Percentiles rank a stretch among this genome's conserved stretches.
phyloP scores from a whole-genome alignment of 164 flowering plant genomes.

The Saururus chinensis region DNA sequence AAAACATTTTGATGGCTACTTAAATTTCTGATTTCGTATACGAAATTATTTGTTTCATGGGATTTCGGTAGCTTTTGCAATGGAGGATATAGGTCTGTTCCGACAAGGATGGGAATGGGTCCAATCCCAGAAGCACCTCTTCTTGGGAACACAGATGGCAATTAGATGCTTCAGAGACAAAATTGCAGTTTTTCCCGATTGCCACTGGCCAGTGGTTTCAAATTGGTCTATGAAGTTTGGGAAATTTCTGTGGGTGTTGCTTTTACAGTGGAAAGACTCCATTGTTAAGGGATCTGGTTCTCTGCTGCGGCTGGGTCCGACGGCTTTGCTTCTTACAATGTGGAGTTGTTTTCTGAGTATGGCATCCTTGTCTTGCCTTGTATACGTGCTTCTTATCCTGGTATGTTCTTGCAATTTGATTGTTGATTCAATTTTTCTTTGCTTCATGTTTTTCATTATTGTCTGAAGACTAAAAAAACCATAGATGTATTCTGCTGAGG shows the following conservation, averaged over 20 bases:
- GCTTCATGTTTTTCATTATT: no score
- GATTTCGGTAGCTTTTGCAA: no score
- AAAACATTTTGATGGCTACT: no score
- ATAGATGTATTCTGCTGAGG: no score
- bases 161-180: slow-evolving; percentile 38
- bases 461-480: no score
- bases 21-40: no score
- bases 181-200: slow-evolving; percentile 35
- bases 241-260: slow-evolving; percentile 23
- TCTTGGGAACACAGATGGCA: slow-evolving; percentile 21
- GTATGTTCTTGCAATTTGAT: slow-evolving; percentile 23
- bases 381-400: slow-evolving; percentile 69
- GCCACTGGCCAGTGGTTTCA: slow-evolving; percentile 80
- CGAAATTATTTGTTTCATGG: no score
- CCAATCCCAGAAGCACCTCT: slow-evolving; percentile 47
- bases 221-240: slow-evolving; percentile 34
- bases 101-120: slow-evolving; percentile 87
- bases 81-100: slow-evolving; percentile 80
- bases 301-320: slow-evolving; percentile 48
- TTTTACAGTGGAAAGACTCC: slow-evolving; percentile 54
- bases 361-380: slow-evolving; percentile 72
- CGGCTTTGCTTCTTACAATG: slow-evolving; percentile 78
- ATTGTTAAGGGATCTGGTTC: slow-evolving; percentile 48
- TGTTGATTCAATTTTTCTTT: no score
- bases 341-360: slow-evolving; percentile 95